Base-by-base conservation (phyloP, 805 yeast species). In the Clavispora santaluciae region DNA sequence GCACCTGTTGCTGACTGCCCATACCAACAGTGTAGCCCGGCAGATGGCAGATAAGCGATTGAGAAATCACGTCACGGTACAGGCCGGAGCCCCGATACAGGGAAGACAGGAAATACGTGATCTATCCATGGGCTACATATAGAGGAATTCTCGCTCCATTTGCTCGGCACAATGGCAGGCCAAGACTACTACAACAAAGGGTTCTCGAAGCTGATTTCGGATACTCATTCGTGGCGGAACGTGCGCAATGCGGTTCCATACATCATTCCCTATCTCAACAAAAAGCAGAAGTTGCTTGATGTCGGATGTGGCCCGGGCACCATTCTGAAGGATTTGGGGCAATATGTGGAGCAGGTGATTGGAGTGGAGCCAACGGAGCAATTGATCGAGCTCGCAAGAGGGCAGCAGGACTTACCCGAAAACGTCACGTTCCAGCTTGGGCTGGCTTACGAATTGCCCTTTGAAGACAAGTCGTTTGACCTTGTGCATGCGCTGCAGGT, bases 231-330 rank as follows among this genome's bases (percentile, higher is more conserved):
- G 9, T 64, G 70, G 68, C 46, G 72, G 44, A 59, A 55, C 5
- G 68, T 59, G 5, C 50, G 45, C 8, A 63, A 59, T 39, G 58
- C 63, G 6, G 45, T 58, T 3, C 49, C 48, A 2, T 60, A 49
- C 42, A 41, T 64, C 40, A 36, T 60, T 12, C 58, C 60, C 4
- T 48, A 57, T 23, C 35, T 68, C 22, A 53, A 60, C 41, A 49
- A 56, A 4, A 48, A 49, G 12, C 48, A 50, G 29, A 43, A 46
- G 26, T 47, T 68, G 6, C 57, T 69, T 11, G 75, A 69, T 44
- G 69, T 68, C 16, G 74, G 74, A 8, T 60, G 67, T 47, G 75
- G 75, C 0, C 73, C 73, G 3, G 74, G 72, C 0, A 53, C 70
- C 5, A 68, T 69, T 25, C 63, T 70, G 4, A 33, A 46, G 5